phyloP scores from a whole-genome alignment of 176 grass and related monocot species.

The Aegilops umbellulata region DNA sequence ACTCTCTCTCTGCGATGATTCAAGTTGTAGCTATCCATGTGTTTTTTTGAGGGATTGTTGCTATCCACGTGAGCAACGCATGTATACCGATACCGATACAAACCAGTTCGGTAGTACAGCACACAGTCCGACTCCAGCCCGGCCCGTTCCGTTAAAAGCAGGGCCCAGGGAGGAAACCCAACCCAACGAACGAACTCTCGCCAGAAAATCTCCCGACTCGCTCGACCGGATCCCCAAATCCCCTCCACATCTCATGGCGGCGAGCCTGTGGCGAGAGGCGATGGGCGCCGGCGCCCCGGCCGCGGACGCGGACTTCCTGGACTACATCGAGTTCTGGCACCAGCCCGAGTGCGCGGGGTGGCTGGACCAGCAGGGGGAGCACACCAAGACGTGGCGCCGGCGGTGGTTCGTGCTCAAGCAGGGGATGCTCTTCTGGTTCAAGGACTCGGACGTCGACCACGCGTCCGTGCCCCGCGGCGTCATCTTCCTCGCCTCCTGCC shows the following conservation, averaged over 20 bases:
- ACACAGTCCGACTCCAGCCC: background rate
- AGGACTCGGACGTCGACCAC: constrained; percentile 64
- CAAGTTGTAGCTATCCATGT: too few relatives aligned
- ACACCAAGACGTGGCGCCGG: constrained; percentile 98
- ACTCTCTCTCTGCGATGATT: too few relatives aligned
- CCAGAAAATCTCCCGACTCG: background rate
- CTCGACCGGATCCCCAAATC: constrained; percentile 38
- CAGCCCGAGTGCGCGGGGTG: constrained; percentile 66
- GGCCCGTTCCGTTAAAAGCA: background rate
- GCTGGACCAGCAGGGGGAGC: constrained; percentile 88
- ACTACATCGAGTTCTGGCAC: constrained; percentile 77
- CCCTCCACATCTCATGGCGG: constrained; percentile 48
- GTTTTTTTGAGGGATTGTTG: too few relatives aligned
- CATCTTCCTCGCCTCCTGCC: constrained; percentile 72
- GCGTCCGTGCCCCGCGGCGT: constrained; percentile 74
- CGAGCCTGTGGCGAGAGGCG: constrained; percentile 69
- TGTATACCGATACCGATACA: too few relatives aligned
- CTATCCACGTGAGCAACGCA: too few relatives aligned
- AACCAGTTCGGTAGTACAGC: too few relatives aligned
- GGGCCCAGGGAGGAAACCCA: background rate
- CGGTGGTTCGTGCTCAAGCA: constrained; percentile 99
- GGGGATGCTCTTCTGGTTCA: constrained; percentile 97
- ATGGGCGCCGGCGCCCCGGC: constrained; percentile 41
- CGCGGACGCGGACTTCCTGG: constrained; percentile 27
- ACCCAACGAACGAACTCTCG: background rate